These are phyloP conservation scores for Pyrenochaeta sp. DNA, from an alignment of 2,329 filamentous ascomycete genomes.

Conservation along the genomic window DNA sequence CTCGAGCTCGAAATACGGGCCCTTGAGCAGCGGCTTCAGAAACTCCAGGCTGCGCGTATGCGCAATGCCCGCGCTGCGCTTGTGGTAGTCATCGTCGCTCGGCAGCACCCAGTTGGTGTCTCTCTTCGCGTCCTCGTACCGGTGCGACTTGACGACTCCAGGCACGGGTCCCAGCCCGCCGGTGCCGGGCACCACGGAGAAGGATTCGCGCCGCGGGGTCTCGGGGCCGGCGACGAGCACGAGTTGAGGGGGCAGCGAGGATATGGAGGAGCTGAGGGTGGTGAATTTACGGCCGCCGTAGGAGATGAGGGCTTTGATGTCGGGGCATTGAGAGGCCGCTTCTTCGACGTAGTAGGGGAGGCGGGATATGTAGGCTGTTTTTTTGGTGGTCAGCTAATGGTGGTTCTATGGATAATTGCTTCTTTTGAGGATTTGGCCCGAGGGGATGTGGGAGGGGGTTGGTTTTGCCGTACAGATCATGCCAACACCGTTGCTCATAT, in stretches of 20 bases:
- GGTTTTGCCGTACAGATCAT: too few relatives aligned
- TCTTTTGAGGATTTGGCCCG: too few relatives aligned
- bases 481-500: conserved; percentile 34
- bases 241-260: conserved; percentile 35
- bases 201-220: conserved; percentile 28
- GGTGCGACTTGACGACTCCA: conserved; percentile 29
- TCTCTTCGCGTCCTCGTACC: conserved; percentile 31
- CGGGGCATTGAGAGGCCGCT: conserved; percentile 27
- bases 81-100: conserved; percentile 47
- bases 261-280: conserved; percentile 25
- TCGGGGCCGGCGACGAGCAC: conserved; percentile 36
- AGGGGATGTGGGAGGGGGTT: too few relatives aligned
- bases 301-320: conserved; percentile 42
- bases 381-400: too few relatives aligned
- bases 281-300: conserved; percentile 39
- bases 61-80: conserved; percentile 64
- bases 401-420: too few relatives aligned
- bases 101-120: conserved; percentile 40
- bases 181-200: conserved; percentile 24
- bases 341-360: conserved; percentile 44
- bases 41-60: conserved; percentile 73
- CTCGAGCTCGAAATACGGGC: conserved; percentile 77
- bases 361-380: conserved; percentile 41
- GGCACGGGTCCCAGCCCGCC: conserved; percentile 7
- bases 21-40: conserved; percentile 67